Conservation (phyloP, 169 alveolate genomes). For the Plasmodium fragile region DNA sequence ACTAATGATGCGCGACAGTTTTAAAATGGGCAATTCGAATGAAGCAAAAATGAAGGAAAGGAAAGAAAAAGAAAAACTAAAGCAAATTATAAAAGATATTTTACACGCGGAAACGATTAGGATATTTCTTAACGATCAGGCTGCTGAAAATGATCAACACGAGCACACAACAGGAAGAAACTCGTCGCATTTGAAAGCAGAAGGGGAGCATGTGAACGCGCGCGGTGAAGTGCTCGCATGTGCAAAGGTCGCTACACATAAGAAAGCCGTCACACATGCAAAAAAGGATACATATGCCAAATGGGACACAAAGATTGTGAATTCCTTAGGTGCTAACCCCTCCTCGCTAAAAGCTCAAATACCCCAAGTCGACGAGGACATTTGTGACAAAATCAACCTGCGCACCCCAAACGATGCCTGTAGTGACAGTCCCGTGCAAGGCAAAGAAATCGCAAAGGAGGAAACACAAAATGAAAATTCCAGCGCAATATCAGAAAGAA, state of each 20-base stretch:
- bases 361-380: not conserved
- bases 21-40: not conserved
- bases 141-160: not conserved
- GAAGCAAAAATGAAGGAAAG: not conserved
- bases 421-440: not conserved
- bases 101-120: conserved; percentile 16
- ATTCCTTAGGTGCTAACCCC: not conserved
- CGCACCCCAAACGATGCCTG: not conserved
- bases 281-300: not conserved
- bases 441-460: not conserved
- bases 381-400: not conserved
- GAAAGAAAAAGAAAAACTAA: conserved; percentile 10
- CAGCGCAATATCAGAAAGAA: not conserved
- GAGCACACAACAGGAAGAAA: not conserved
- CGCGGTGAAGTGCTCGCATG: not conserved
- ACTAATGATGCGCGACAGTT: not conserved
- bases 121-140: not conserved
- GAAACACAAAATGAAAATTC: not conserved
- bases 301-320: not conserved
- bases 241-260: not conserved
- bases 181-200: not conserved
- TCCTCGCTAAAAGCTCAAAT: not conserved
- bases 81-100: conserved; percentile 39
- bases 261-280: not conserved
- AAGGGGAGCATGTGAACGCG: not conserved